Conservation (phyloP, 225 moss, liverwort and hornwort genomes). For the Pseudisothecium myosuroides region DNA sequence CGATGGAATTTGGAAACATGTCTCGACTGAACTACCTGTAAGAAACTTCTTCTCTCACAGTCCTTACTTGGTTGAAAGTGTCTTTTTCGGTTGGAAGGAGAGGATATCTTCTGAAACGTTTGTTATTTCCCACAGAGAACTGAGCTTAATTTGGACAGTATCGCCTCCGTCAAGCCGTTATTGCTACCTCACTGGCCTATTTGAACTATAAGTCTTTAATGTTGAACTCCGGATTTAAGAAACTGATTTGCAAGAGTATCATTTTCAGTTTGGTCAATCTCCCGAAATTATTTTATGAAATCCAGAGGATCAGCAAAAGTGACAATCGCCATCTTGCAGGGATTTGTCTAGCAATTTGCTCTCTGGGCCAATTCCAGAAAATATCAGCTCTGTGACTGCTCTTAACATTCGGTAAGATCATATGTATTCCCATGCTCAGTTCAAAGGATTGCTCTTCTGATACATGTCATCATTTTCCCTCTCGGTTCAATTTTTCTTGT, state of each 20-base stretch:
- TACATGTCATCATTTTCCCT: not conserved
- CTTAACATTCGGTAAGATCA: conserved; percentile 37
- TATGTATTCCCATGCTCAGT: not conserved
- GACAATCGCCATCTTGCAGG: conserved; percentile 2
- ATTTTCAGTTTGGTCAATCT: not conserved
- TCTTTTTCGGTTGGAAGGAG: not conserved
- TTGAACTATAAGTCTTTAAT: conserved; percentile 31
- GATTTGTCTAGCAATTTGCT: conserved; percentile 43
- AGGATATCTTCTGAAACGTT: not conserved
- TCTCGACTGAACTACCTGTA: conserved; percentile 48
- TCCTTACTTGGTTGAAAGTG: not conserved
- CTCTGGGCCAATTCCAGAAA: conserved; percentile 45
- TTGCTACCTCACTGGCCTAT: conserved; percentile 41
- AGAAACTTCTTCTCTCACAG: not conserved
- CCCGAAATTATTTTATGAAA: not conserved
- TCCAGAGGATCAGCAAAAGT: not conserved
- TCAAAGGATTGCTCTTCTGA: not conserved
- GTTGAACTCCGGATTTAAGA: not conserved
- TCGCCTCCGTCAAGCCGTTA: conserved; percentile 28
- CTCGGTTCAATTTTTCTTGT: too few relatives aligned
- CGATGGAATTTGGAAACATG: conserved; percentile 52
- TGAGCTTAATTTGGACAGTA: too few relatives aligned
- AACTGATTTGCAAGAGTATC: too few relatives aligned
- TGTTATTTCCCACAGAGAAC: conserved; percentile 13
- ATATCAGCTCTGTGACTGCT: conserved; percentile 50